Conservation (phyloP, 2,329 filamentous ascomycete genomes). For the Polytolypa hystricis region DNA sequence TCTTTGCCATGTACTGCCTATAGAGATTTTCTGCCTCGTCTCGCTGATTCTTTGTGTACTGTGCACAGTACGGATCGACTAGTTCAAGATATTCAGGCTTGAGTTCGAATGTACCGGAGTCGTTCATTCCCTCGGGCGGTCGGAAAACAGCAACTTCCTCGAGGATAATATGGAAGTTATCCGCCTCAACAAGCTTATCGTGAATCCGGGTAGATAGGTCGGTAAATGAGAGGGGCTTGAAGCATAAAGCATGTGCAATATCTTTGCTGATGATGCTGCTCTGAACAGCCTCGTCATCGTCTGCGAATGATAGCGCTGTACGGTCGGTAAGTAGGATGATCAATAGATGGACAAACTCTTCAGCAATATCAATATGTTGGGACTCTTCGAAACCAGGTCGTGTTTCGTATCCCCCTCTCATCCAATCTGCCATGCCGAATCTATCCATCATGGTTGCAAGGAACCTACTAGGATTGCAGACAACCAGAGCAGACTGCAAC, state of each 20-base stretch:
- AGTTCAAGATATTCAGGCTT: conserved; percentile 76
- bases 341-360: conserved; percentile 89
- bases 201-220: conserved; percentile 78
- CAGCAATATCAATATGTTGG: conserved; percentile 84
- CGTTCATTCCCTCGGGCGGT: conserved; percentile 78
- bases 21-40: conserved; percentile 90
- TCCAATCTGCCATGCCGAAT: conserved; percentile 80
- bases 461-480: conserved; percentile 72
- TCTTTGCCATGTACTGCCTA: conserved; percentile 75
- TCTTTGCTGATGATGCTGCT: conserved; percentile 71
- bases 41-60: conserved; percentile 93
- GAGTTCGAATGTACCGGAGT: conserved; percentile 88
- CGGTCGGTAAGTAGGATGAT: conserved; percentile 86
- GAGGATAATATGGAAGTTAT: conserved; percentile 75
- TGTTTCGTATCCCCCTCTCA: conserved; percentile 68
- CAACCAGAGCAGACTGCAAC: conserved; percentile 77
- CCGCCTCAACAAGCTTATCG: conserved; percentile 79
- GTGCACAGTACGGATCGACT: conserved; percentile 88
- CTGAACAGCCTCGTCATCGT: conserved; percentile 39
- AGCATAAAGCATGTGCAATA: conserved; percentile 86
- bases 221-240: conserved; percentile 90
- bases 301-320: conserved; percentile 49
- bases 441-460: conserved; percentile 84
- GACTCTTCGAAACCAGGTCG: conserved; percentile 68
- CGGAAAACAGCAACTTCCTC: conserved; percentile 84